phyloP scores from a whole-genome alignment of 2,329 filamentous ascomycete genomes.

The Phoma sp. region DNA sequence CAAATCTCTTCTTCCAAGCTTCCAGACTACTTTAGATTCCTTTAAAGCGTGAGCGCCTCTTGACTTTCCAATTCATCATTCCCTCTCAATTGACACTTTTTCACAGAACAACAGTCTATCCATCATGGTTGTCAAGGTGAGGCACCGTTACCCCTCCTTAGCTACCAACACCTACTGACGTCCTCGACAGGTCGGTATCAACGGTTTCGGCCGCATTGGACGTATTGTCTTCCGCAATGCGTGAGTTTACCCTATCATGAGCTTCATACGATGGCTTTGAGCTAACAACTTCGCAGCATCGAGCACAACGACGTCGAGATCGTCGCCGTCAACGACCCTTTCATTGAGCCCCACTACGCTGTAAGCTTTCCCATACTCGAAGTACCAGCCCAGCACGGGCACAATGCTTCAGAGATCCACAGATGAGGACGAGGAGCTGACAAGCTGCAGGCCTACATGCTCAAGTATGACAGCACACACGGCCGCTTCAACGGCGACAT shows the following conservation, averaged over 20 bases:
- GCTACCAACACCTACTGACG: constrained; percentile 33
- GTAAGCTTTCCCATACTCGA: constrained; percentile 66
- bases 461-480: constrained; percentile 99
- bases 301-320: constrained; percentile 90
- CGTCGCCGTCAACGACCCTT: constrained; percentile 98
- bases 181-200: constrained; percentile 81
- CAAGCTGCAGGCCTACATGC: constrained; percentile 87
- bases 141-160: constrained; percentile 29
- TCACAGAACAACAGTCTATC: constrained; percentile 31
- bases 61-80: constrained; percentile 12
- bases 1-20: constrained; percentile 31
- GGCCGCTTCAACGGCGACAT: constrained; percentile 95
- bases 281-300: constrained; percentile 60
- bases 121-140: constrained; percentile 59
- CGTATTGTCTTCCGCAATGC: constrained; percentile 99
- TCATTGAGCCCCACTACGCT: constrained; percentile 97
- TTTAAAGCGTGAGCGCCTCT: constrained; percentile 33
- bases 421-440: constrained; percentile 33
- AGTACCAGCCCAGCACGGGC: neutral
- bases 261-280: constrained; percentile 1
- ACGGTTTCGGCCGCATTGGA: constrained; percentile 99
- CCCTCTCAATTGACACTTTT: constrained; percentile 24
- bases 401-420: neutral
- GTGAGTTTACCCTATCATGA: constrained; percentile 56
- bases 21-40: constrained; percentile 25